A percentile compares a stretch with the other conserved stretches of the same genome.
Conservation (phyloP, 1,139 yeast genomes). For the Debaryomyces psychrophilus region DNA sequence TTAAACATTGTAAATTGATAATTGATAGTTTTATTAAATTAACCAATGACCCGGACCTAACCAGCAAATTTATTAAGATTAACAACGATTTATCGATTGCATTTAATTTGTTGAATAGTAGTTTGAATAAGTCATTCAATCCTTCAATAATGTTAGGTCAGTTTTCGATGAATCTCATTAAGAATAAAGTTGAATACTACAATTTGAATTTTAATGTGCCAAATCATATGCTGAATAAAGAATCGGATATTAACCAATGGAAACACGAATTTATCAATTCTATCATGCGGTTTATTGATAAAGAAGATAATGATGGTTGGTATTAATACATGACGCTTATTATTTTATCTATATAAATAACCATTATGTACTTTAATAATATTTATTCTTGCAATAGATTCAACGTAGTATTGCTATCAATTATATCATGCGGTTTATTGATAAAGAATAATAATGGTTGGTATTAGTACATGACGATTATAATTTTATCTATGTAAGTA, state of each 20-base stretch:
- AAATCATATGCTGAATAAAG: constrained; percentile 6
- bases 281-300: constrained; percentile 35
- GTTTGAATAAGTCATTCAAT: constrained; percentile 21
- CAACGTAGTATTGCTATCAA: too few species aligned
- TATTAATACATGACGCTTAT: constrained; percentile 16
- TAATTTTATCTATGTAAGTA: neutral
- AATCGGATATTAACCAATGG: constrained; percentile 31
- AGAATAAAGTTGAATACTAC: constrained; percentile 30
- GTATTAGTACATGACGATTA: constrained; percentile 22
- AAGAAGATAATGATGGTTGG: constrained; percentile 46
- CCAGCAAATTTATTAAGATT: constrained; percentile 35
- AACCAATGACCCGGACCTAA: constrained; percentile 29
- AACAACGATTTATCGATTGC: constrained; percentile 43
- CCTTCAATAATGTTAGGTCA: constrained; percentile 27
- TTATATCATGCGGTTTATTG: constrained; percentile 33
- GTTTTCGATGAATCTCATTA: constrained; percentile 26
- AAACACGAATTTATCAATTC: constrained; percentile 27
- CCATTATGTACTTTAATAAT: constrained; percentile 8
- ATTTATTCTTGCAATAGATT: constrained; percentile 9
- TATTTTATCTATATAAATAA: neutral
- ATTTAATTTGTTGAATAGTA: constrained; percentile 37
- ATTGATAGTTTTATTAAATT: constrained; percentile 33
- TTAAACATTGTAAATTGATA: constrained; percentile 39
- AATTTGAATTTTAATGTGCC: constrained; percentile 30
- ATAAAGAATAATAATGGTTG: constrained; percentile 43